Evolutionary conservation across 176 grass and related monocot genomes (phyloP).

Genomic region (Pontederia crassipes): DNA sequence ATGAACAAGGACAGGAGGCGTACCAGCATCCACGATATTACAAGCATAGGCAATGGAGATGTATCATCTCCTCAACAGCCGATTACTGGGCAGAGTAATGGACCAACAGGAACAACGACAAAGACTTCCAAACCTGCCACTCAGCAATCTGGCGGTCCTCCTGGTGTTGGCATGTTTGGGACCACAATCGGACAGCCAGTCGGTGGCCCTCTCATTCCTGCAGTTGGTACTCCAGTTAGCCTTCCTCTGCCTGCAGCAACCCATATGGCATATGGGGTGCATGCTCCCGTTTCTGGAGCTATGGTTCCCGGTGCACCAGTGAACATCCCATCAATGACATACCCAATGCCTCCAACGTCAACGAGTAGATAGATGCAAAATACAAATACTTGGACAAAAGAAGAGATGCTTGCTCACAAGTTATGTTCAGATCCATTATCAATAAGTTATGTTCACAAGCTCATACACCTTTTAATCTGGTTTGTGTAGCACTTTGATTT

Average conservation of each 20-base stretch:
- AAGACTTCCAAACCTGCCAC: neutral
- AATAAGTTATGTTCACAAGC: too few relatives aligned
- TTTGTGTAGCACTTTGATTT: too few relatives aligned
- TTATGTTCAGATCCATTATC: too few relatives aligned
- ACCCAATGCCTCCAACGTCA: neutral
- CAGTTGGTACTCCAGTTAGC: neutral
- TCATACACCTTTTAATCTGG: too few relatives aligned
- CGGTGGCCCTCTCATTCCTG: neutral
- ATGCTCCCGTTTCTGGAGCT: neutral
- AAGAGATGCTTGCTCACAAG: neutral
- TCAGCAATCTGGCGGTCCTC: neutral
- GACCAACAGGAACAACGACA: neutral
- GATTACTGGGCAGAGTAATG: constrained; percentile 1
- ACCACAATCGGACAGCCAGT: neutral
- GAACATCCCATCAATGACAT: neutral
- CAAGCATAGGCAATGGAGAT: neutral
- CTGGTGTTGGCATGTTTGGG: neutral
- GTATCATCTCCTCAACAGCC: constrained; percentile 1
- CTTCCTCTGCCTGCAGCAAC: neutral
- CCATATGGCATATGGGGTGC: neutral
- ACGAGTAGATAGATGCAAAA: neutral
- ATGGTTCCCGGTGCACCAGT: neutral
- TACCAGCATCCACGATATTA: constrained; percentile 5
- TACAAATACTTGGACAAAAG: neutral
- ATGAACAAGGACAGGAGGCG: constrained; percentile 9